phyloP scores from a whole-genome alignment of 345 rosid species.

The Xanthoceras sorbifolium region DNA sequence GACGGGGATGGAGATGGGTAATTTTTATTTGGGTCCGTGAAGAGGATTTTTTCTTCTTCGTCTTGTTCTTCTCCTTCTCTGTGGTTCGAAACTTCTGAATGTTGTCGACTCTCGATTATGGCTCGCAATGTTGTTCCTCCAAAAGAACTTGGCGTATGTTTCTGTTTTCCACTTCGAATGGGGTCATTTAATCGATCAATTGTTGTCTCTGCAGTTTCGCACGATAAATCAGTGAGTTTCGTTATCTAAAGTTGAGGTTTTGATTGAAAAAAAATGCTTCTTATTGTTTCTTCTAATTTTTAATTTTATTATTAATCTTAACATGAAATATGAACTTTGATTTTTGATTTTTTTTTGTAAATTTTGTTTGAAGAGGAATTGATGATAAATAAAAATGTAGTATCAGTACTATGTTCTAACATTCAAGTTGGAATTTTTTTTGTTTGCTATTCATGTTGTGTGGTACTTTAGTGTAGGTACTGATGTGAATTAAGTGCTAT shows the following conservation, averaged over 20 bases:
- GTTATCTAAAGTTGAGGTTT: neutral
- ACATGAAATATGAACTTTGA: neutral
- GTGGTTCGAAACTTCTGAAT: conserved; percentile 24
- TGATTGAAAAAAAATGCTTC: neutral
- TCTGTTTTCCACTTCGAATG: conserved; percentile 34
- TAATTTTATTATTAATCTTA: neutral
- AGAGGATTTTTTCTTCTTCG: conserved; percentile 24
- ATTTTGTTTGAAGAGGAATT: neutral
- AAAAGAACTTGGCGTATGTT: conserved; percentile 35
- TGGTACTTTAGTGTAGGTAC: neutral
- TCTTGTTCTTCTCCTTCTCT: conserved; percentile 21
- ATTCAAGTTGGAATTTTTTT: neutral
- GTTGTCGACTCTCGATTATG: conserved; percentile 12
- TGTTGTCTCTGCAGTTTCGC: conserved; percentile 60
- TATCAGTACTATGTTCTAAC: neutral
- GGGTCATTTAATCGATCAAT: conserved; percentile 29
- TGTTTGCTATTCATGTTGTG: neutral
- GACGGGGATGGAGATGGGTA: no score
- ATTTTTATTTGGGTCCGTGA: conserved; percentile 9
- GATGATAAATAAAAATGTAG: no score
- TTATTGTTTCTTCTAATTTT: neutral
- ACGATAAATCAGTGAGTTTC: conserved; percentile 57
- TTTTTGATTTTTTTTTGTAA: neutral
- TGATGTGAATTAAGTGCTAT: neutral
- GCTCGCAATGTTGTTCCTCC: conserved; percentile 22